Evolutionary conservation across 2,329 filamentous ascomycete genomes (phyloP).

Genomic region (Waltergamsia citrina): DNA sequence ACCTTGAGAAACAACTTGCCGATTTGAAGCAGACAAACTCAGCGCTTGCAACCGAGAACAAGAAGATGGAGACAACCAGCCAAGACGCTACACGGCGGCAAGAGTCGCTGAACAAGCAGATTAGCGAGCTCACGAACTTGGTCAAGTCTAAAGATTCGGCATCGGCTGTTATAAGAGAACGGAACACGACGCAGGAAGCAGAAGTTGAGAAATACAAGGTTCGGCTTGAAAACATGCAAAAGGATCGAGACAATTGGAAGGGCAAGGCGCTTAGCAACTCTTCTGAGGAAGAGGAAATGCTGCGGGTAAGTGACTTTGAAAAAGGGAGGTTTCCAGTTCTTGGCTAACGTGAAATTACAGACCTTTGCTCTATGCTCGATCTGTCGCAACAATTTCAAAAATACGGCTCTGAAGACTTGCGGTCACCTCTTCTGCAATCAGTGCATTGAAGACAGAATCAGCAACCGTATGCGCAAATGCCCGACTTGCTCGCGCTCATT

Average conservation of each 20-base stretch:
- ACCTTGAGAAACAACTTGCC: slow-evolving; percentile 82
- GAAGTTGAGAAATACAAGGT: slow-evolving; percentile 75
- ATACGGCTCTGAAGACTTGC: slow-evolving; percentile 86
- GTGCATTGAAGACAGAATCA: slow-evolving; percentile 83
- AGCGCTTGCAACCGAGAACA: slow-evolving; percentile 62
- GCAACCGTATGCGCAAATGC: slow-evolving; percentile 87
- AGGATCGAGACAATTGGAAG: slow-evolving; percentile 81
- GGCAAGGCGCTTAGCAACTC: slow-evolving; percentile 72
- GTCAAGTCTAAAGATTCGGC: slow-evolving; percentile 67
- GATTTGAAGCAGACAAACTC: slow-evolving; percentile 74
- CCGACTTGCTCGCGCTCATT: slow-evolving; percentile 90
- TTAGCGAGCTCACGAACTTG: slow-evolving; percentile 64
- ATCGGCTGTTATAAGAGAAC: slow-evolving; percentile 39
- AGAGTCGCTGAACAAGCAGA: slow-evolving; percentile 67
- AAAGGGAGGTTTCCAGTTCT: not conserved
- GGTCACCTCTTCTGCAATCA: slow-evolving; percentile 89
- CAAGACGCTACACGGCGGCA: slow-evolving; percentile 60
- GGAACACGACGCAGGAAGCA: slow-evolving; percentile 53
- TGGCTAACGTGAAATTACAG: slow-evolving; percentile 11
- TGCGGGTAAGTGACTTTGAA: slow-evolving; percentile 58
- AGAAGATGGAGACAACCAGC: slow-evolving; percentile 62
- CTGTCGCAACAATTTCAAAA: slow-evolving; percentile 88
- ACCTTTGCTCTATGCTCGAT: slow-evolving; percentile 65
- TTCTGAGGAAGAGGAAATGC: slow-evolving; percentile 73
- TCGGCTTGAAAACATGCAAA: slow-evolving; percentile 67